phyloP scores from a whole-genome alignment of 768 basidiomycete species.

The Suillus discolor region DNA sequence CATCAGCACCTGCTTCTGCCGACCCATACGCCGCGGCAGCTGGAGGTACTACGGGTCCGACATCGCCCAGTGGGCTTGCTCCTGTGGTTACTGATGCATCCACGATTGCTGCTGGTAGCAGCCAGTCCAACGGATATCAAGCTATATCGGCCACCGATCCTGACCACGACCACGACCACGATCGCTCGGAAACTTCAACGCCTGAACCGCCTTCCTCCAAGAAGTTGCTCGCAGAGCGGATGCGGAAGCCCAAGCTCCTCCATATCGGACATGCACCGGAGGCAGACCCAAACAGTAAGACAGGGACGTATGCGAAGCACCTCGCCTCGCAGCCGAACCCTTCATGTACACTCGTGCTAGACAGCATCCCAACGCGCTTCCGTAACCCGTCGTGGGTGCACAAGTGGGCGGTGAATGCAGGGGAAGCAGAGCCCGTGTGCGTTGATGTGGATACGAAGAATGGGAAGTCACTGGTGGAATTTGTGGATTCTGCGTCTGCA shows the following conservation, averaged over 20 bases:
- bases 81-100: not conserved
- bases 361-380: constrained; percentile 53
- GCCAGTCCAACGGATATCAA: not conserved
- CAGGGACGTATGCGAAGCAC: constrained; percentile 45
- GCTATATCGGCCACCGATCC: not conserved
- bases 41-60: not conserved
- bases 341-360: constrained; percentile 56
- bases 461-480: constrained; percentile 55
- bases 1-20: not conserved
- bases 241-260: constrained; percentile 9
- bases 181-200: not conserved
- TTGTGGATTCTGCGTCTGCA: constrained; percentile 45
- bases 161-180: not conserved
- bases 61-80: not conserved
- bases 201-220: not conserved
- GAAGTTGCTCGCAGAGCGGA: not conserved
- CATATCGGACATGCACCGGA: constrained; percentile 51
- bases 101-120: not conserved
- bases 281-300: constrained; percentile 46
- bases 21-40: not conserved
- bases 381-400: constrained; percentile 45
- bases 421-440: constrained; percentile 39
- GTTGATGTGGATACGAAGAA: constrained; percentile 42
- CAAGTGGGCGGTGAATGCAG: constrained; percentile 45
- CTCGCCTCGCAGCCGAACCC: constrained; percentile 40